Conservation (phyloP, 257 asterid genomes). For the Solanum appendiculatum region DNA sequence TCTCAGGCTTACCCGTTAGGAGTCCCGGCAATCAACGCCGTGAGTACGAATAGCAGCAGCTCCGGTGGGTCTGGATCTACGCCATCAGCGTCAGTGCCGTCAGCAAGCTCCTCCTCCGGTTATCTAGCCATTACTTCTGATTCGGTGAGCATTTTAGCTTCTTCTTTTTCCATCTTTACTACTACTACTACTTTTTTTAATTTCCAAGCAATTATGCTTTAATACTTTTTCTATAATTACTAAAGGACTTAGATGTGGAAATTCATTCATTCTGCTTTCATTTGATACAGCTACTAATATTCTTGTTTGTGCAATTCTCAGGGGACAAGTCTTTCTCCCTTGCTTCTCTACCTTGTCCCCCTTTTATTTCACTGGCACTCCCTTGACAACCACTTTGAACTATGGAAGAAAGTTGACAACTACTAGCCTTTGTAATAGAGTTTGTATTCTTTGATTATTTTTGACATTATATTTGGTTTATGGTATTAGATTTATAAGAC, state of each 20-base stretch:
- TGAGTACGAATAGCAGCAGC: background rate
- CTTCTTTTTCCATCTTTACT: background rate
- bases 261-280: too few relatives aligned
- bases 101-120: constrained; percentile 22
- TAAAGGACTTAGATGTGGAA: background rate
- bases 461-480: background rate
- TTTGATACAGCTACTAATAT: background rate
- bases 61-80: background rate
- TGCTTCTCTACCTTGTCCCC: background rate
- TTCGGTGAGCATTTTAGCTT: constrained; percentile 31
- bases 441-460: background rate
- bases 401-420: background rate
- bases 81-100: constrained; percentile 12
- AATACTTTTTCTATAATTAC: too few relatives aligned
- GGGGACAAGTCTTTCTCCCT: background rate
- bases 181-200: too few relatives aligned
- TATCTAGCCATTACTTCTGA: constrained; percentile 45
- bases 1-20: constrained; percentile 61
- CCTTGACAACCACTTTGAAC: too few relatives aligned
- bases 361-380: background rate
- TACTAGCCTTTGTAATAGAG: background rate
- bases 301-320: background rate
- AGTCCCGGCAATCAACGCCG: constrained; percentile 17
- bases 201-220: background rate
- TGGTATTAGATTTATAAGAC: background rate